These are phyloP conservation scores for Melanomma pulvis-pyrius DNA, from an alignment of 495 filamentous ascomycete genomes.

Conservation along the genomic window DNA sequence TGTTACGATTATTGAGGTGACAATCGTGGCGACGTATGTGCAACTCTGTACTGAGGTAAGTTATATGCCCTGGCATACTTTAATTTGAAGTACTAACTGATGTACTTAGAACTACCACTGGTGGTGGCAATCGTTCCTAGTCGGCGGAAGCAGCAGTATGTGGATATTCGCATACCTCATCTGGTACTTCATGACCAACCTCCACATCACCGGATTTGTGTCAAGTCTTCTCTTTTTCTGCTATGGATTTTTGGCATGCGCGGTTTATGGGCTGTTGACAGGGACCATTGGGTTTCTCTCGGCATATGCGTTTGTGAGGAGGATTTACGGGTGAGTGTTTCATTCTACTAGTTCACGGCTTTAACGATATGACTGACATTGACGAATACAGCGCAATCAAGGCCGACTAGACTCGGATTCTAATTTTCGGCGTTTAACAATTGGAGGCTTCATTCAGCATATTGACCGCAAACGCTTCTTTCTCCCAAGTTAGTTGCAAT, in stretches of 20 bases:
- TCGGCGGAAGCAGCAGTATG: constrained; percentile 75
- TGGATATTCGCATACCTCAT: constrained; percentile 88
- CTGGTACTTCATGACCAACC: constrained; percentile 83
- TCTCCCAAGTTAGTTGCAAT: too few relatives aligned
- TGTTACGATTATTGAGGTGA: constrained; percentile 83
- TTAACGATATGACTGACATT: not conserved
- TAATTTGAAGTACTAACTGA: not conserved
- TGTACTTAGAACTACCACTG: constrained; percentile 77
- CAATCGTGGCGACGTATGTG: constrained; percentile 84
- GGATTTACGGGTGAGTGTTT: constrained; percentile 67
- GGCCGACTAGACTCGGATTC: not conserved
- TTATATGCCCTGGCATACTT: not conserved
- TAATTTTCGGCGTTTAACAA: not conserved
- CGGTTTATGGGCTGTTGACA: constrained; percentile 79
- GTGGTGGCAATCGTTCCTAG: constrained; percentile 93
- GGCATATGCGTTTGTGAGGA: constrained; percentile 84
- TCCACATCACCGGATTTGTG: constrained; percentile 82
- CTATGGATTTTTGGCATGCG: constrained; percentile 79
- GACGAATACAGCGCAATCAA: not conserved
- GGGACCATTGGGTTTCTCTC: constrained; percentile 89
- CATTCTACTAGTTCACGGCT: not conserved
- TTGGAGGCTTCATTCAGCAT: not conserved
- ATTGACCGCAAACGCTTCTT: not conserved
- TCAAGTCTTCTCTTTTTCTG: constrained; percentile 84
- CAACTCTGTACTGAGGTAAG: constrained; percentile 77